A percentile compares a stretch with the other conserved stretches of the same genome.
phyloP scores from a whole-genome alignment of 768 basidiomycete species.

The Crassisporium funariophilum region DNA sequence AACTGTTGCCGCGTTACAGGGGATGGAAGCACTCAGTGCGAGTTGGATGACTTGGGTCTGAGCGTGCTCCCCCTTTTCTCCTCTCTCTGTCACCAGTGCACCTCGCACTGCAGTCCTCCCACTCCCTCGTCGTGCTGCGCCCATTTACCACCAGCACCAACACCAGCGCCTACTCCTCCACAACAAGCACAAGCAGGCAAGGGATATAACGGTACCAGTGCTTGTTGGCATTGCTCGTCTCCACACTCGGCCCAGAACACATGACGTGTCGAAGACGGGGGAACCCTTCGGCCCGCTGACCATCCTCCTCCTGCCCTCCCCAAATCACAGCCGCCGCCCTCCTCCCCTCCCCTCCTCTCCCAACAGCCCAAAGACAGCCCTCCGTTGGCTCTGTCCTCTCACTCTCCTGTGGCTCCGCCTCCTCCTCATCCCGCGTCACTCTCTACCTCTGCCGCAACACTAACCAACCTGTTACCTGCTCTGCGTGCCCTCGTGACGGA shows the following conservation, averaged over 20 bases:
- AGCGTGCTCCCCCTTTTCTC: constrained; percentile 54
- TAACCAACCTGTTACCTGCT: constrained; percentile 35
- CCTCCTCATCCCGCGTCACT: constrained; percentile 65
- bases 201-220: constrained; percentile 12
- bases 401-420: constrained; percentile 82
- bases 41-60: no score
- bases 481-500: constrained; percentile 59
- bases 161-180: no score
- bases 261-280: background rate
- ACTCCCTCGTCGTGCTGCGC: constrained; percentile 22
- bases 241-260: constrained; percentile 15
- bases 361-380: no score
- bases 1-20: no score
- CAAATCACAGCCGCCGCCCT: constrained; percentile 8
- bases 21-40: no score
- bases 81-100: constrained; percentile 75
- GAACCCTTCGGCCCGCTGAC: constrained; percentile 15
- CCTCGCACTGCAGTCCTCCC: constrained; percentile 30
- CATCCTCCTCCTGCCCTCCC: constrained; percentile 16
- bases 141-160: constrained; percentile 9
- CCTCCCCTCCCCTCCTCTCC: constrained; percentile 16
- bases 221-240: constrained; percentile 19
- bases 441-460: constrained; percentile 64
- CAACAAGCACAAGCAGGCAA: constrained; percentile 2
- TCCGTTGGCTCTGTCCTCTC: constrained; percentile 68